A percentile compares a stretch with the other conserved stretches of the same genome.
Conservation (phyloP, 2,329 filamentous ascomycete genomes). For the Calcarisporium arbuscula region DNA sequence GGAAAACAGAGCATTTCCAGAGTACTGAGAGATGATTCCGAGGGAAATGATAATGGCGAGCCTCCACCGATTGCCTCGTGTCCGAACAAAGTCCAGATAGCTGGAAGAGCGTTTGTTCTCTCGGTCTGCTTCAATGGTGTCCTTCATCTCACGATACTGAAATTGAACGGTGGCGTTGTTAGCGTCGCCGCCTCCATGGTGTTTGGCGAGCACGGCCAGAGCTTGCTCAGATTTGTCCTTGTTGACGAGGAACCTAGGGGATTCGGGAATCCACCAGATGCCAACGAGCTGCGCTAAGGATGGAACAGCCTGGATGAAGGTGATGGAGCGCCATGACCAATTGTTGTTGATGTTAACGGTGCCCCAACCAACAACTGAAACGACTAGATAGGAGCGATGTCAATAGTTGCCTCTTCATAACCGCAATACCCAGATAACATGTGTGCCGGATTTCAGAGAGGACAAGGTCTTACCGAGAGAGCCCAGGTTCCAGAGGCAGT, state of each 20-base stretch:
- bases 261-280: constrained; percentile 64
- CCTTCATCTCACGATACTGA: constrained; percentile 60
- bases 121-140: constrained; percentile 54
- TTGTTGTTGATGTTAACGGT: constrained; percentile 49
- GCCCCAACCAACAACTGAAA: constrained; percentile 58
- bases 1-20: constrained; percentile 59
- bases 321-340: constrained; percentile 64
- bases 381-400: constrained; percentile 28
- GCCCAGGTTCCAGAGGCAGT: constrained; percentile 61
- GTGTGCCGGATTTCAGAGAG: accelerated
- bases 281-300: constrained; percentile 57
- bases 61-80: constrained; percentile 58
- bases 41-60: constrained; percentile 56
- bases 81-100: constrained; percentile 56
- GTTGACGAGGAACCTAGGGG: constrained; percentile 57
- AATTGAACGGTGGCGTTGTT: constrained; percentile 57
- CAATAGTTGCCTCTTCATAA: no score
- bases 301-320: constrained; percentile 56
- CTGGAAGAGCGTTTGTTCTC: constrained; percentile 39
- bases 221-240: constrained; percentile 59
- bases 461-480: constrained; percentile 26
- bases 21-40: constrained; percentile 62
- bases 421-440: no score
- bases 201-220: constrained; percentile 52
- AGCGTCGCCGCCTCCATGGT: constrained; percentile 55